A percentile compares a stretch with the other conserved stretches of the same genome.
Evolutionary conservation across 257 asterid genomes (phyloP).

Genomic region (Thymus mandschuricus): DNA sequence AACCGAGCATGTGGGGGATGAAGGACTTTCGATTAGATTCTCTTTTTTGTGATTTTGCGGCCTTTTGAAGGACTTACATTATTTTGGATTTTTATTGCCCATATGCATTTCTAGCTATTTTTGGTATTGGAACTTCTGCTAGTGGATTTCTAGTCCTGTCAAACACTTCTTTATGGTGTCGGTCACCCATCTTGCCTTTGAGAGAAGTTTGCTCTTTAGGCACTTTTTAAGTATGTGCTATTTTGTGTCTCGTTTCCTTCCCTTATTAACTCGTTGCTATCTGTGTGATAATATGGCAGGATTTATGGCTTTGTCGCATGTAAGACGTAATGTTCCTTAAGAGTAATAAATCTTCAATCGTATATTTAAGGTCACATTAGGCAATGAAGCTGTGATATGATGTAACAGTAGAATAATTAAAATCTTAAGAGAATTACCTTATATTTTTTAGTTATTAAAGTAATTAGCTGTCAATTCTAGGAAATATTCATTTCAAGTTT

Average conservation of each 20-base stretch:
- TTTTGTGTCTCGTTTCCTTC: neutral
- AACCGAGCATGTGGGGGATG: neutral
- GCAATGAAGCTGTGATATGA: neutral
- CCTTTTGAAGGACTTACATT: neutral
- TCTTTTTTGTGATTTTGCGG: neutral
- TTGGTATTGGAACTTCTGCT: neutral
- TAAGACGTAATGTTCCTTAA: neutral
- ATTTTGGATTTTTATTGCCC: neutral
- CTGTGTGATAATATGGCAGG: neutral
- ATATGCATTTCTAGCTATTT: neutral
- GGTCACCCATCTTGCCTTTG: neutral
- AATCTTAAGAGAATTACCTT: slow-evolving; percentile 1
- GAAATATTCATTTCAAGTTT: slow-evolving; percentile 8
- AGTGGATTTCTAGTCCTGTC: neutral
- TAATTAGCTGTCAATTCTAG: neutral
- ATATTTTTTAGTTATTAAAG: neutral
- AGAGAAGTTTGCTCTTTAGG: slow-evolving; percentile 1
- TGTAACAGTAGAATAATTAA: slow-evolving; percentile 7
- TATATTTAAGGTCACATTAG: slow-evolving; percentile 1
- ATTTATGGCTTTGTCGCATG: slow-evolving; percentile 5
- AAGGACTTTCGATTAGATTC: neutral
- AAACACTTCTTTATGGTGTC: neutral
- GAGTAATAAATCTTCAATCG: neutral
- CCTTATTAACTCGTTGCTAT: neutral
- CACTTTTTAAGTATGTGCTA: slow-evolving; percentile 1